Percentiles rank a stretch among this genome's conserved stretches.
Conservation (phyloP, 164 flowering plant genomes). For the Echeveria elegans region DNA sequence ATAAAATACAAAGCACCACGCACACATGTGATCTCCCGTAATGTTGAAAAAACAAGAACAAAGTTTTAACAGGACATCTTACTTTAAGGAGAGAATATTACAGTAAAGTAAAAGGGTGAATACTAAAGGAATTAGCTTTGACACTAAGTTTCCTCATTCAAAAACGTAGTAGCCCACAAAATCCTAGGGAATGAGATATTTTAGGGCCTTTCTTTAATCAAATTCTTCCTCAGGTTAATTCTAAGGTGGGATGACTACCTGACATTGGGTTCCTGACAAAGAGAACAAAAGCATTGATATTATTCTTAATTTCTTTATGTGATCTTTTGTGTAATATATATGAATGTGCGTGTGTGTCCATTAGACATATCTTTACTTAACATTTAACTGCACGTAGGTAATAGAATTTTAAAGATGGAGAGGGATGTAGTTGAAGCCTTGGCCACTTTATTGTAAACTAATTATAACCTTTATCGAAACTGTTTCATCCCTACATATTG, state of each 20-base stretch:
- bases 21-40: neutral
- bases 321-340: neutral
- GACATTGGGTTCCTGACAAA: constrained; percentile 7
- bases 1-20: neutral
- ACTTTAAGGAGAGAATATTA: constrained; percentile 3
- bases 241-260: neutral
- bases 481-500: neutral
- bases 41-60: neutral
- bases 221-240: constrained; percentile 12
- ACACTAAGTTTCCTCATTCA: constrained; percentile 2
- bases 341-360: neutral
- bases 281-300: constrained; percentile 4
- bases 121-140: constrained; percentile 3
- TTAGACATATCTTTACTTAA: neutral
- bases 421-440: neutral
- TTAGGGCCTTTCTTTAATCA: neutral
- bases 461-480: neutral
- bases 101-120: neutral
- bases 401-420: neutral
- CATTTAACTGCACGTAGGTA: neutral
- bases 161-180: constrained; percentile 44
- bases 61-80: neutral
- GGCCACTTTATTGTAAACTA: neutral
- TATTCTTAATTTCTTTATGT: constrained; percentile 1
- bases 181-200: constrained; percentile 30